Evolutionary conservation across 1,284 basidiomycete species (phyloP).

Genomic region (Schizophyllum commune): DNA sequence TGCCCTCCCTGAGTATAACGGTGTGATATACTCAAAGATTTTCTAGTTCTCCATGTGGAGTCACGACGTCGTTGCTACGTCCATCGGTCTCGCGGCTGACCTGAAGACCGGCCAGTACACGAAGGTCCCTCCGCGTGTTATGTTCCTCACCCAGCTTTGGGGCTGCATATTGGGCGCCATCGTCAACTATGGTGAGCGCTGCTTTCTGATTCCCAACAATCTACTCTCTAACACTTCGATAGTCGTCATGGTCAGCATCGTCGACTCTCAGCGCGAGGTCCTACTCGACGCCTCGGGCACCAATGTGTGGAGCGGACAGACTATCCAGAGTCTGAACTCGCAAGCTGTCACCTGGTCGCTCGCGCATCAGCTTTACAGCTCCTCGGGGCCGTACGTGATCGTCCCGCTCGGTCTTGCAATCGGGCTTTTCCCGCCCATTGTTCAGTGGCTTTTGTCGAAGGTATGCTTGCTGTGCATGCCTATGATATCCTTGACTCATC

Average conservation of each 20-base stretch:
- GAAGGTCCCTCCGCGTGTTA: slow-evolving; percentile 56
- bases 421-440: slow-evolving; percentile 39
- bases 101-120: slow-evolving; percentile 41
- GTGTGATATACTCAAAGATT: too few relatives aligned
- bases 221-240: slow-evolving; percentile 29
- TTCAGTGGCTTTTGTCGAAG: slow-evolving; percentile 46
- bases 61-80: slow-evolving; percentile 13
- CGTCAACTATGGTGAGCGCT: slow-evolving; percentile 8
- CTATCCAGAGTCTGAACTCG: slow-evolving; percentile 28
- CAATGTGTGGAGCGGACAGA: slow-evolving; percentile 22
- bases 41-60: slow-evolving; percentile 38
- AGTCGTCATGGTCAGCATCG: slow-evolving; percentile 43
- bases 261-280: slow-evolving; percentile 32
- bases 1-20: too few relatives aligned
- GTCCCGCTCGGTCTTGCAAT: slow-evolving; percentile 45
- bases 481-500: too few relatives aligned
- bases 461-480: slow-evolving; percentile 16
- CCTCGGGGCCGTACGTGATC: slow-evolving; percentile 43
- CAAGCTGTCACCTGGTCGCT: slow-evolving; percentile 33
- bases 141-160: slow-evolving; percentile 49
- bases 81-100: slow-evolving; percentile 5
- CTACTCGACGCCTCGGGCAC: slow-evolving; percentile 35
- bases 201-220: slow-evolving; percentile 10
- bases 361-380: slow-evolving; percentile 42
- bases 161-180: slow-evolving; percentile 41